A percentile compares a stretch with the other conserved stretches of the same genome.
These are phyloP conservation scores for Botrytis fabae DNA, from an alignment of 2,329 filamentous ascomycete genomes.

Conservation along the genomic window DNA sequence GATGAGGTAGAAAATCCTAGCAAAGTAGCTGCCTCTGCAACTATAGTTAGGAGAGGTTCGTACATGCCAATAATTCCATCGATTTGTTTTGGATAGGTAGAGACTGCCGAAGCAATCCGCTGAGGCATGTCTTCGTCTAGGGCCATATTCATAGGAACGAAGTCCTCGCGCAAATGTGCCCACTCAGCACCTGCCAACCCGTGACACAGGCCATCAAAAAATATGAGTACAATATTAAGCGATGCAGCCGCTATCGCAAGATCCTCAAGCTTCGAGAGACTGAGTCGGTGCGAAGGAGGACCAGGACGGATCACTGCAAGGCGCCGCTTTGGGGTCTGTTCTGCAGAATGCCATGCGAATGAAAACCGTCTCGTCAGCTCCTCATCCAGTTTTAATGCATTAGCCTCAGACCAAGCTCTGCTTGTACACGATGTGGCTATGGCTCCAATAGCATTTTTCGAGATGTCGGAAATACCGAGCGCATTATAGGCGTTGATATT, in stretches of 20 bases:
- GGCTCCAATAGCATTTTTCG: neutral
- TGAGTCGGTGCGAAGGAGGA: neutral
- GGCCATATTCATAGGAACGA: slow-evolving; percentile 2
- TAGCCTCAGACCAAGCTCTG: neutral
- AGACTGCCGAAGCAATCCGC: neutral
- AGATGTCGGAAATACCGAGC: neutral
- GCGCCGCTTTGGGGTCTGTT: neutral
- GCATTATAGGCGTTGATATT: neutral
- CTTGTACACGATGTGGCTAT: neutral
- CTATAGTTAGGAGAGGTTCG: neutral
- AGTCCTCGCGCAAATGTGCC: neutral
- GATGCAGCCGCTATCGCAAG: neutral
- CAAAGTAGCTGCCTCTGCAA: neutral
- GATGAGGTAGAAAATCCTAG: neutral
- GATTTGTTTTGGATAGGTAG: neutral
- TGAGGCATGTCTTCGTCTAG: neutral
- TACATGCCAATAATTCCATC: neutral
- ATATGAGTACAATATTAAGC: neutral
- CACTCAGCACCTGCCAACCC: neutral
- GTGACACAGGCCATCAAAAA: neutral
- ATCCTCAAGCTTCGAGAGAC: slow-evolving; percentile 8
- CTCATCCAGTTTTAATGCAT: neutral
- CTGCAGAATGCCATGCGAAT: neutral
- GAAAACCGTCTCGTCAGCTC: neutral
- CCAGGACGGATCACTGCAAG: slow-evolving; percentile 4